phyloP scores from a whole-genome alignment of 2,329 filamentous ascomycete species.

The Sarocladium kiliense region DNA sequence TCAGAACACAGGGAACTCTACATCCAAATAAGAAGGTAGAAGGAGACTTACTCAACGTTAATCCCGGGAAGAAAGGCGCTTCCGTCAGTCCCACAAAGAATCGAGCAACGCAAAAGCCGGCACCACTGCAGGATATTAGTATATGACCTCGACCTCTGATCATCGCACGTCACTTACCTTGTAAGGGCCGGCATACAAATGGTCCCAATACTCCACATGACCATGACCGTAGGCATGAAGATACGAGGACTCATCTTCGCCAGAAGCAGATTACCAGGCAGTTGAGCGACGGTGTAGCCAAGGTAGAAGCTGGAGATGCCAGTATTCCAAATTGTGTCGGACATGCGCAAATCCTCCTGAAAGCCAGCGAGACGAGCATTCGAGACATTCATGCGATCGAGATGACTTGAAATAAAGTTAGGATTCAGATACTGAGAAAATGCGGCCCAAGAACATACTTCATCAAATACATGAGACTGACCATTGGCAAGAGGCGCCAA shows the following conservation, averaged over 20 bases:
- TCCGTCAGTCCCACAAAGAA: slow-evolving; percentile 24
- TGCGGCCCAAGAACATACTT: slow-evolving; percentile 13
- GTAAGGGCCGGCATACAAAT: slow-evolving; percentile 35
- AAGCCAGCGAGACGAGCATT: slow-evolving; percentile 31
- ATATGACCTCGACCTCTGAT: not conserved
- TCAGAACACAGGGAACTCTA: no score
- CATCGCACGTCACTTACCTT: slow-evolving; percentile 15
- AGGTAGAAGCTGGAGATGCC: slow-evolving; percentile 38
- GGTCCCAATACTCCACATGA: slow-evolving; percentile 34
- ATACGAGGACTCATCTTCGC: slow-evolving; percentile 30
- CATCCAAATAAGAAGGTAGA: not conserved
- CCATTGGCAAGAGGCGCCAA: slow-evolving; percentile 23
- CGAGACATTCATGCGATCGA: slow-evolving; percentile 45
- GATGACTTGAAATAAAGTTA: slow-evolving; percentile 29
- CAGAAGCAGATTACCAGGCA: slow-evolving; percentile 39
- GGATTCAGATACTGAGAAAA: not conserved
- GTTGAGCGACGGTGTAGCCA: slow-evolving; percentile 36
- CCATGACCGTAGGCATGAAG: slow-evolving; percentile 31
- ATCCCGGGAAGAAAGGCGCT: slow-evolving; percentile 40
- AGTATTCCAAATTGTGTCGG: slow-evolving; percentile 28
- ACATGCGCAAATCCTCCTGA: slow-evolving; percentile 27
- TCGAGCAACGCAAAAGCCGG: slow-evolving; percentile 18
- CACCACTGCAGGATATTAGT: slow-evolving; percentile 12
- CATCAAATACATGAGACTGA: slow-evolving; percentile 24
- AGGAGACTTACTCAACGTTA: slow-evolving; percentile 29